Percentiles rank a stretch among this genome's conserved stretches.
These are phyloP conservation scores for Penicillium sp. DNA, from an alignment of 2,329 filamentous ascomycete genomes.

Conservation along the genomic window DNA sequence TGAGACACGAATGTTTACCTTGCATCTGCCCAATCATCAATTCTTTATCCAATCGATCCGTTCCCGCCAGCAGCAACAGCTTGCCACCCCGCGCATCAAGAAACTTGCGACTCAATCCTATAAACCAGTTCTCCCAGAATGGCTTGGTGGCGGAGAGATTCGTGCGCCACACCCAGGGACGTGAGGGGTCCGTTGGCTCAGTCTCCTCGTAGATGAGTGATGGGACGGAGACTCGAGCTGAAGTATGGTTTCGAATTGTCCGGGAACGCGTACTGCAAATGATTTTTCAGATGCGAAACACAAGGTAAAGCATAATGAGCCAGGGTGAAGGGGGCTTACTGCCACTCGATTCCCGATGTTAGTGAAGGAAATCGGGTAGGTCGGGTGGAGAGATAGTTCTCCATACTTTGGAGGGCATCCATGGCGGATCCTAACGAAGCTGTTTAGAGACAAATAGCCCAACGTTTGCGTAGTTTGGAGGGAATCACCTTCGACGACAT, in stretches of 20 bases:
- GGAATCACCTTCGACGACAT: conserved; percentile 79
- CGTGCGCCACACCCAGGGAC: conserved; percentile 81
- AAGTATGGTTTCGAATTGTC: conserved; percentile 79
- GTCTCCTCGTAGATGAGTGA: conserved; percentile 65
- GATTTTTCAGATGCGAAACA: not conserved
- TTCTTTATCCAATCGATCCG: conserved; percentile 86
- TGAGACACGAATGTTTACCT: conserved; percentile 57
- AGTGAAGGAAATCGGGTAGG: conserved; percentile 78
- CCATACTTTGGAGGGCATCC: conserved; percentile 92
- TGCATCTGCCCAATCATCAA: conserved; percentile 97
- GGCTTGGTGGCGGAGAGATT: conserved; percentile 80
- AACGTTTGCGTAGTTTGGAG: not conserved
- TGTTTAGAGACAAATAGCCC: conserved; percentile 1
- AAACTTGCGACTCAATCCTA: conserved; percentile 85
- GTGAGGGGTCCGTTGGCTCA: conserved; percentile 39
- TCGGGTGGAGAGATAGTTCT: conserved; percentile 81
- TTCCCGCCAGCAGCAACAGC: conserved; percentile 81
- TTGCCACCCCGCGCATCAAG: conserved; percentile 80
- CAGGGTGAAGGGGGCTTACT: conserved; percentile 51
- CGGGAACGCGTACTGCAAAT: conserved; percentile 68
- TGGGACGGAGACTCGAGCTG: conserved; percentile 86
- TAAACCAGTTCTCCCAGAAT: conserved; percentile 95
- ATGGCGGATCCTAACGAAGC: conserved; percentile 71
- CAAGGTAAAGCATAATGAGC: not conserved
- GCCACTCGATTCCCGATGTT: conserved; percentile 87